phyloP scores from a whole-genome alignment of 208 protist species.

The Lotmaria passim region DNA sequence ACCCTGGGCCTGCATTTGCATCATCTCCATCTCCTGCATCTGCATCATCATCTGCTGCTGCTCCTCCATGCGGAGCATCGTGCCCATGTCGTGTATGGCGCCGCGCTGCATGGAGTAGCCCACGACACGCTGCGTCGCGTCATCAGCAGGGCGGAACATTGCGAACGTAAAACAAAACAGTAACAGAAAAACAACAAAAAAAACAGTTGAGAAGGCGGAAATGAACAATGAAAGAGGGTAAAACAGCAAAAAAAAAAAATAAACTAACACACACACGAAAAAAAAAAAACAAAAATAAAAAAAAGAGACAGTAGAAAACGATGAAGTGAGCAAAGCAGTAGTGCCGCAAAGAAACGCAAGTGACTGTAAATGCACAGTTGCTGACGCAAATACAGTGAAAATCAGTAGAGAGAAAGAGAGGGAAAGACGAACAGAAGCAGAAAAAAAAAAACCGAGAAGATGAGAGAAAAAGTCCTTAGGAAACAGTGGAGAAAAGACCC shows the following conservation, averaged over 20 bases:
- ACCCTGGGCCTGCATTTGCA: constrained; percentile 46
- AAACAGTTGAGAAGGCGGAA: background rate
- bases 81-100: constrained; percentile 32
- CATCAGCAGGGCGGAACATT: constrained; percentile 33
- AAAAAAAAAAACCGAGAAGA: background rate
- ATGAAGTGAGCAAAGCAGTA: constrained; percentile 9
- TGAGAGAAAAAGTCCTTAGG: background rate
- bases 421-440: constrained; percentile 2
- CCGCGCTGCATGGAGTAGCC: constrained; percentile 37
- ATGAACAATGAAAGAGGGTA: no score
- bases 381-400: no score
- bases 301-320: constrained; percentile 10
- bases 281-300: background rate
- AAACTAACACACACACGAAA: background rate
- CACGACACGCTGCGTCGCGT: constrained; percentile 32
- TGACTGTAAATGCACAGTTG: no score
- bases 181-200: background rate
- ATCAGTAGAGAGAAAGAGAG: constrained; percentile 2
- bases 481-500: no score
- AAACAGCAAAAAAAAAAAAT: constrained; percentile 10
- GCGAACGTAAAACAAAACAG: background rate
- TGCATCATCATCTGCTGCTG: constrained; percentile 33
- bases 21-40: constrained; percentile 40
- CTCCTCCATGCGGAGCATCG: constrained; percentile 31
- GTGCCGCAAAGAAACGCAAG: no score